Percentiles rank a stretch among this genome's conserved stretches.
Evolutionary conservation across 768 basidiomycete species (phyloP).

Genomic region (Suillus hirtellus): DNA sequence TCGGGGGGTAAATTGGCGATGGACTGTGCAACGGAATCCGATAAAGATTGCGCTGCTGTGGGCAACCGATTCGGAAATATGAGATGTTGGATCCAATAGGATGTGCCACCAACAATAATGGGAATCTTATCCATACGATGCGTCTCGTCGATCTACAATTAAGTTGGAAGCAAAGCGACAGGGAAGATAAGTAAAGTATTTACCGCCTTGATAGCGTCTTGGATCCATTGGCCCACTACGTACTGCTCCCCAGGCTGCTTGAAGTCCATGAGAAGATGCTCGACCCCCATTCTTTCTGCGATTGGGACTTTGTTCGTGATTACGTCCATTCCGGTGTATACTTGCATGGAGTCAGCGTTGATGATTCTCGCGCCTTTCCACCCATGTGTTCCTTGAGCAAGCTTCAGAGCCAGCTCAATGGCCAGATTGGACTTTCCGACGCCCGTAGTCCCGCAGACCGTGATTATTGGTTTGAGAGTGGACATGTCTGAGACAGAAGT

Average conservation of each 20-base stretch:
- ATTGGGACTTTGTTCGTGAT: slow-evolving; percentile 91
- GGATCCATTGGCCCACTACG: slow-evolving; percentile 84
- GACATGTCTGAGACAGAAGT: slow-evolving; percentile 18
- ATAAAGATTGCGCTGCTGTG: slow-evolving; percentile 19
- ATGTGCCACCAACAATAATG: slow-evolving; percentile 92
- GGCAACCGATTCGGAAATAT: slow-evolving; percentile 80
- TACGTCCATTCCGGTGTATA: slow-evolving; percentile 87
- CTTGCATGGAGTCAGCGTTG: slow-evolving; percentile 98
- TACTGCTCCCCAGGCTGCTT: slow-evolving; percentile 88
- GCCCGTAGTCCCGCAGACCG: slow-evolving; percentile 92
- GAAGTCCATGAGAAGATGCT: slow-evolving; percentile 88
- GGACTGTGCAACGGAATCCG: slow-evolving; percentile 41
- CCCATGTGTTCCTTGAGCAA: slow-evolving; percentile 36
- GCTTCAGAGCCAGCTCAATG: slow-evolving; percentile 76
- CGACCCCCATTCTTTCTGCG: slow-evolving; percentile 75
- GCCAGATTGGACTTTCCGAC: slow-evolving; percentile 95
- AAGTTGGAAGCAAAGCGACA: slow-evolving; percentile 9
- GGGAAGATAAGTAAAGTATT: slow-evolving; percentile 30
- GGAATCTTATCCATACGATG: slow-evolving; percentile 67
- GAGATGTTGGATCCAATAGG: slow-evolving; percentile 97
- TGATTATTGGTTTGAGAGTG: slow-evolving; percentile 64
- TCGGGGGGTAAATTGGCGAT: slow-evolving; percentile 48
- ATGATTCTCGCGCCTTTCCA: slow-evolving; percentile 76
- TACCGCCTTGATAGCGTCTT: slow-evolving; percentile 77
- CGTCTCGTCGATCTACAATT: slow-evolving; percentile 70